phyloP scores from a whole-genome alignment of 176 grass and related monocot genomes.

The Elaeis guineensis region DNA sequence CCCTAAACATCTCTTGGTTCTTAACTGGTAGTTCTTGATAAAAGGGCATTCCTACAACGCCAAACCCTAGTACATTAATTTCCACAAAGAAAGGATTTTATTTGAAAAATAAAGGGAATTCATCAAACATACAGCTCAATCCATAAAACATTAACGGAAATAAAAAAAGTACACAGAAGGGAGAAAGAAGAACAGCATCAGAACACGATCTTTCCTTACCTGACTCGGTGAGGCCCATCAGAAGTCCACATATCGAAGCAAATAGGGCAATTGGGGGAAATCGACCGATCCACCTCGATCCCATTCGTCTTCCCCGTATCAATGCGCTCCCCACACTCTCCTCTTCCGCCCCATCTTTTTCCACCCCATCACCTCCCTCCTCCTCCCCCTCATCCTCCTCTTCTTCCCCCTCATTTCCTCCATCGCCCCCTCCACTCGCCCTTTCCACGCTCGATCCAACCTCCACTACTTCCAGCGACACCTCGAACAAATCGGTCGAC shows the following conservation, averaged over 20 bases:
- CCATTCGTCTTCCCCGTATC: background rate
- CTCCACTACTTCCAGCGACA: background rate
- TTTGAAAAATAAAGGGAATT: background rate
- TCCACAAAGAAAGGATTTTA: too few species aligned
- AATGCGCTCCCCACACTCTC: background rate
- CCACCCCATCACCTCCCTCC: slow-evolving; percentile 3
- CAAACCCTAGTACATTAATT: too few species aligned
- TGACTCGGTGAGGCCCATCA: slow-evolving; percentile 73
- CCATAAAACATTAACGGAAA: background rate
- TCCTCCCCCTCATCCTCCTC: slow-evolving; percentile 15
- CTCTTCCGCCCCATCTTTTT: background rate
- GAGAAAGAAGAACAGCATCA: background rate
- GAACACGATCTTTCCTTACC: slow-evolving; percentile 26
- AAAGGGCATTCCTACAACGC: too few species aligned
- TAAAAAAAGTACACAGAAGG: background rate
- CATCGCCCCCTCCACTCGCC: background rate
- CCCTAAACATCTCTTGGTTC: too few species aligned
- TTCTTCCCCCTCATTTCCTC: slow-evolving; percentile 12
- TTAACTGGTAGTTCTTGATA: too few species aligned
- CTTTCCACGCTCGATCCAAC: background rate
- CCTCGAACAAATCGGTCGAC: too few species aligned
- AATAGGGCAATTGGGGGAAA: slow-evolving; percentile 51
- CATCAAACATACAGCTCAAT: background rate
- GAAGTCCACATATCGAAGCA: slow-evolving; percentile 66
- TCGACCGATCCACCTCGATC: slow-evolving; percentile 18